A percentile compares a stretch with the other conserved stretches of the same genome.
Conservation (phyloP, 2,329 filamentous ascomycete genomes). For the Penicillium nordicum region DNA sequence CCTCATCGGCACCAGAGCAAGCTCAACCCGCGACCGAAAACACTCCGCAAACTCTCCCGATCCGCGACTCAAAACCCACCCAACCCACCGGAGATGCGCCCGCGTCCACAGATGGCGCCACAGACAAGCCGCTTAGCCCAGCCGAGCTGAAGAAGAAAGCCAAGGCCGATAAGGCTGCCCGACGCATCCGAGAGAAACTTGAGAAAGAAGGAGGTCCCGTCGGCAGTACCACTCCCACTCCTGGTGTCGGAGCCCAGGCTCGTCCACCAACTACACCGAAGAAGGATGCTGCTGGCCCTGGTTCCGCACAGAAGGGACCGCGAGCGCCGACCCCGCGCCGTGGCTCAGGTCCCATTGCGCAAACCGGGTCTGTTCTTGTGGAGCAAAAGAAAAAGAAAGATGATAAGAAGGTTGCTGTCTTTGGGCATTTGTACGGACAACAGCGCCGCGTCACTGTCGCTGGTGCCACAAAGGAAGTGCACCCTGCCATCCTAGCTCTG, state of each 20-base stretch:
- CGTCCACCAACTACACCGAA: slow-evolving; percentile 26
- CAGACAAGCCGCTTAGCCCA: slow-evolving; percentile 37
- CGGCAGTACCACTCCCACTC: slow-evolving; percentile 34
- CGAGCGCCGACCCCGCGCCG: slow-evolving; percentile 31
- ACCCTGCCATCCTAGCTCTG: slow-evolving; percentile 78
- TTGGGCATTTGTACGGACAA: slow-evolving; percentile 78
- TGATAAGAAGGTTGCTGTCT: slow-evolving; percentile 68
- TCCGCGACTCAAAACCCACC: slow-evolving; percentile 24
- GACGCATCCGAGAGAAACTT: slow-evolving; percentile 68
- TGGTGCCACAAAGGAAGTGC: slow-evolving; percentile 67
- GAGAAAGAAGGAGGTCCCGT: slow-evolving; percentile 47
- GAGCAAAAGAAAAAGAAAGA: slow-evolving; percentile 55
- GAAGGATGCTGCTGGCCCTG: slow-evolving; percentile 29
- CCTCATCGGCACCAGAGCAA: slow-evolving; percentile 13
- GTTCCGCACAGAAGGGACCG: slow-evolving; percentile 31
- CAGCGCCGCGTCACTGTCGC: slow-evolving; percentile 64
- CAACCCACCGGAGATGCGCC: slow-evolving; percentile 23
- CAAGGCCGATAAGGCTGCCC: slow-evolving; percentile 87
- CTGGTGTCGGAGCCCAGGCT: slow-evolving; percentile 31
- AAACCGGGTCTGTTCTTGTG: slow-evolving; percentile 34
- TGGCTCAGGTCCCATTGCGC: slow-evolving; percentile 30
- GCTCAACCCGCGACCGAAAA: slow-evolving; percentile 19
- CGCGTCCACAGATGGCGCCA: slow-evolving; percentile 20
- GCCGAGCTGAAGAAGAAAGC: slow-evolving; percentile 84
- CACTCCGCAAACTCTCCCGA: slow-evolving; percentile 22